Base-by-base conservation (phyloP, 2,329 filamentous ascomycete genomes). In the Coniella lustricola region DNA sequence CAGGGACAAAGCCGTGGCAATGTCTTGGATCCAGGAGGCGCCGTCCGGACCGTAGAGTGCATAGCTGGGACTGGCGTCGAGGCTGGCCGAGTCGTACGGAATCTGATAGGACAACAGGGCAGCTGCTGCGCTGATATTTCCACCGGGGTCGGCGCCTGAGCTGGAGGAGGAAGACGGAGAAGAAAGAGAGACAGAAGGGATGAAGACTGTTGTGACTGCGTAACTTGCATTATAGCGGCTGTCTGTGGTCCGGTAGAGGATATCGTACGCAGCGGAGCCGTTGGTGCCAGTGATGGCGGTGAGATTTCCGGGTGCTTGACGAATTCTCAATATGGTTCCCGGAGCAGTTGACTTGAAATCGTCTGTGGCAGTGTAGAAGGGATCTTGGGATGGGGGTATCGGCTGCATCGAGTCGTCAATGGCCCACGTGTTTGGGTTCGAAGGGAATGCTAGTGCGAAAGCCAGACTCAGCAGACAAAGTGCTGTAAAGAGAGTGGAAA, bases 21-120 rank as follows among this genome's bases (percentile, higher is more conserved):
- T 55, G 42, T 66, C 63, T 2, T 51, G 46, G 40, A 61, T 57
- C 31, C 13, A 43, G 4, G 25, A 8, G 4, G 18, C n/a, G 13
- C 12, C 59, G 52, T 54, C 54, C 10, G 49, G 44, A 48, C 46
- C 40, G 56, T 58, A 55, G 16, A 67, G 55, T 2, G 59, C 54
- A 45, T 67, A 71, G 17, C 61, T 69, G 32, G 59, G 70, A 51
- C 60, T 61, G 3, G 58, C 62, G 18, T 74, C 62, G 2, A 69
- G 55, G 13, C 61, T 62, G 3, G 67, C 62, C 5, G 66, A 63
- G 42, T 73, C 64, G 47, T 69, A 64, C 0, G 69, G 64, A 1
- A 69, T 58, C 49, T 73, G 68, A 49, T 69, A 73, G 0, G 70
- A 73, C 2, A 74, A 53, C 0, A 74, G 52, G 20, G 50, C 49